Conservation (phyloP, 2,329 filamentous ascomycete species). For the Colletotrichum tabaci region DNA sequence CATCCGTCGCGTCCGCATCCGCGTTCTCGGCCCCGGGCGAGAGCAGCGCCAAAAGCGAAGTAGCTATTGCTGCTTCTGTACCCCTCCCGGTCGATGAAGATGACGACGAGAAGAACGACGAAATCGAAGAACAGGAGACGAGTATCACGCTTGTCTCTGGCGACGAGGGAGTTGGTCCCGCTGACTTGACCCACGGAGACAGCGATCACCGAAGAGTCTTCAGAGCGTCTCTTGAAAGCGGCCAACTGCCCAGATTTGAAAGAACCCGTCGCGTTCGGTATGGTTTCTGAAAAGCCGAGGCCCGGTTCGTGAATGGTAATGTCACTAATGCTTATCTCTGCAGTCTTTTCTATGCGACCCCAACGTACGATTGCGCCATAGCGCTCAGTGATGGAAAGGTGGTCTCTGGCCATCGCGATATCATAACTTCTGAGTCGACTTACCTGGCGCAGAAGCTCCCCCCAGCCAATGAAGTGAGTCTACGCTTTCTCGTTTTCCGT, state of each 20-base stretch:
- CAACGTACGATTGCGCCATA: slow-evolving; percentile 13
- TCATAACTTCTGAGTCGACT: slow-evolving; percentile 51
- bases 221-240: slow-evolving; percentile 22
- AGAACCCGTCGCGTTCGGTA: slow-evolving; percentile 19
- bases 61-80: neutral
- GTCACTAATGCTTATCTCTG: neutral
- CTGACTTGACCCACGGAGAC: neutral
- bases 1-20: too few species aligned
- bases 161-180: slow-evolving; percentile 14
- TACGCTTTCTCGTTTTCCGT: too few species aligned
- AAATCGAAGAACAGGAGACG: neutral
- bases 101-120: neutral
- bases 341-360: slow-evolving; percentile 9
- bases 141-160: neutral
- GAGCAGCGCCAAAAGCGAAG: neutral
- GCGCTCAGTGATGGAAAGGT: slow-evolving; percentile 6
- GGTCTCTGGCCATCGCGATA: slow-evolving; percentile 49
- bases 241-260: slow-evolving; percentile 22
- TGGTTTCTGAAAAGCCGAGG: neutral
- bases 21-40: neutral
- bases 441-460: slow-evolving; percentile 54
- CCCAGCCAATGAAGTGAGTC: slow-evolving; percentile 47
- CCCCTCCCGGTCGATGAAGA: neutral
- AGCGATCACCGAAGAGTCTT: slow-evolving; percentile 1
- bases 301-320: neutral